phyloP scores from a whole-genome alignment of 2,329 filamentous ascomycete genomes.

The Xylariales sp. region DNA sequence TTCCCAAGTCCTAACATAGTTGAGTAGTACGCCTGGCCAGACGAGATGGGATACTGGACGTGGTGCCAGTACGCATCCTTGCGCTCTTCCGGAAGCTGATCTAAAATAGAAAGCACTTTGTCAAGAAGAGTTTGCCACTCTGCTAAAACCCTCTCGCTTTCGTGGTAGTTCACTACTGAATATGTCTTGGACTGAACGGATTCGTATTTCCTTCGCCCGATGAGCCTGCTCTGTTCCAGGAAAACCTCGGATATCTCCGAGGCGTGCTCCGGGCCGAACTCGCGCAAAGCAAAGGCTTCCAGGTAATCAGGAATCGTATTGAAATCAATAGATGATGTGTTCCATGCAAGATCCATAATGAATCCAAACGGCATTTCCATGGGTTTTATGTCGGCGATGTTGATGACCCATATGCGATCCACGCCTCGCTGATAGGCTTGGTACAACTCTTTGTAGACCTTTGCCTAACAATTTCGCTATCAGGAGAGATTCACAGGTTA shows the following conservation, averaged over 20 bases:
- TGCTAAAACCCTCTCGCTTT: slow-evolving; percentile 65
- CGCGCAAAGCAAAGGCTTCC: slow-evolving; percentile 58
- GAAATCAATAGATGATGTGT: slow-evolving; percentile 60
- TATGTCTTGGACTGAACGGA: slow-evolving; percentile 67
- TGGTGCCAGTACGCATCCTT: slow-evolving; percentile 70
- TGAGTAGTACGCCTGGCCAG: slow-evolving; percentile 65
- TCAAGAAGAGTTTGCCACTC: slow-evolving; percentile 63
- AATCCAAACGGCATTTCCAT: slow-evolving; percentile 51
- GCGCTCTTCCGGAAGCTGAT: slow-evolving; percentile 55
- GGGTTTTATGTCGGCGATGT: slow-evolving; percentile 74
- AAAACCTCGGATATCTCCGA: slow-evolving; percentile 61
- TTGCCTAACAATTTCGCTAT: slow-evolving; percentile 24
- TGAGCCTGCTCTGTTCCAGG: slow-evolving; percentile 61
- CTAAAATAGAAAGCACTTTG: slow-evolving; percentile 59
- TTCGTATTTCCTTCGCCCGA: slow-evolving; percentile 69
- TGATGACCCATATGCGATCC: slow-evolving; percentile 73
- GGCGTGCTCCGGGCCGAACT: slow-evolving; percentile 61
- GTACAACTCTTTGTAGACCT: slow-evolving; percentile 60
- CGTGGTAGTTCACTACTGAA: slow-evolving; percentile 68
- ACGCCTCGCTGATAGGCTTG: slow-evolving; percentile 69
- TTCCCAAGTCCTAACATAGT: slow-evolving; percentile 58
- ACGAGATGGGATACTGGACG: slow-evolving; percentile 69
- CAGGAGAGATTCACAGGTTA: neutral
- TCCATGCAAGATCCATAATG: slow-evolving; percentile 60
- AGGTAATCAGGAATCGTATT: slow-evolving; percentile 57